These are phyloP conservation scores for Limonium bicolor DNA, from an alignment of 148 eudicot species.

Conservation along the genomic window DNA sequence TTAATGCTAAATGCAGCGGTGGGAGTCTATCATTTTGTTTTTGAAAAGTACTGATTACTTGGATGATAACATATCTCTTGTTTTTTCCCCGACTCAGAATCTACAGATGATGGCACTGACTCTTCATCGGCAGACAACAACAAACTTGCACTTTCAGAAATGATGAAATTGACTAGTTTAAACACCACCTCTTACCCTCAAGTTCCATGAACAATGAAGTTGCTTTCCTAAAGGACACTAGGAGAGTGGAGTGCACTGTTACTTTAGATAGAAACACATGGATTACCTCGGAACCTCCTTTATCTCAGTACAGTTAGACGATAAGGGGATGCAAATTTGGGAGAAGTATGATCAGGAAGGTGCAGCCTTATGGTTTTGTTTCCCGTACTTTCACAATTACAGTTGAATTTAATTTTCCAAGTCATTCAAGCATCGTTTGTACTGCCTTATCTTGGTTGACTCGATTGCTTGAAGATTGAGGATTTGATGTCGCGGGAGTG, in stretches of 20 bases:
- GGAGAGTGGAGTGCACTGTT: constrained; percentile 12
- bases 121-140: constrained; percentile 22
- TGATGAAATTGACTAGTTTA: constrained; percentile 42
- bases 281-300: background rate
- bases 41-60: background rate
- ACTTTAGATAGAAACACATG: background rate
- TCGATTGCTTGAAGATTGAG: too few relatives aligned
- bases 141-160: constrained; percentile 18
- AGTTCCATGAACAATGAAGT: constrained; percentile 24
- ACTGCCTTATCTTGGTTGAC: too few relatives aligned
- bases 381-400: background rate
- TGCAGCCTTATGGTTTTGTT: background rate
- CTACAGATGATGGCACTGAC: constrained; percentile 36
- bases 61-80: background rate
- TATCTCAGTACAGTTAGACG: too few relatives aligned
- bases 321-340: too few relatives aligned
- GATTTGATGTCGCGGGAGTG: too few relatives aligned
- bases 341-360: too few relatives aligned
- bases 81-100: background rate
- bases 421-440: too few relatives aligned
- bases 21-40: background rate
- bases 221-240: constrained; percentile 53
- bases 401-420: background rate
- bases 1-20: constrained; percentile 35
- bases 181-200: constrained; percentile 23